phyloP scores from a whole-genome alignment of 768 basidiomycete species.

The Panellus pusillus region DNA sequence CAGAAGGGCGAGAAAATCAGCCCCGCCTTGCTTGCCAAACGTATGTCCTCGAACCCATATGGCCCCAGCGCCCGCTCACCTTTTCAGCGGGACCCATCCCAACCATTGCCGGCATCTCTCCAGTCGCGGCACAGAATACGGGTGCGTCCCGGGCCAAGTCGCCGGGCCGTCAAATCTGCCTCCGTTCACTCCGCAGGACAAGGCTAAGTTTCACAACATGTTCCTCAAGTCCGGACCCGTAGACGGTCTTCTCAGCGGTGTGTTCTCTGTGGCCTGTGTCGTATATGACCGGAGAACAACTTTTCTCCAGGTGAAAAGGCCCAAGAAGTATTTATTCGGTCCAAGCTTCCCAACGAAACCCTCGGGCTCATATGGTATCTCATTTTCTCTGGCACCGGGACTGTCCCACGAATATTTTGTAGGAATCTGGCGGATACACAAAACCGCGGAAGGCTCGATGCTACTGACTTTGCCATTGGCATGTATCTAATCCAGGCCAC shows the following conservation, averaged over 20 bases:
- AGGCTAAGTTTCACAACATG: conserved; percentile 76
- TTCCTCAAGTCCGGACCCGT: conserved; percentile 72
- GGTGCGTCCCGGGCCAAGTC: conserved; percentile 55
- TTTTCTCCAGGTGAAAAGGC: conserved; percentile 73
- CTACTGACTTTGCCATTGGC: conserved; percentile 89
- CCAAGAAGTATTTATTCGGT: conserved; percentile 87
- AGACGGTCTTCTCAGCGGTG: conserved; percentile 79
- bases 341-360: conserved; percentile 81
- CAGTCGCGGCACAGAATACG: conserved; percentile 57
- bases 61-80: conserved; percentile 8
- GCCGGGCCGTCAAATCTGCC: conserved; percentile 60
- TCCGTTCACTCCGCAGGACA: conserved; percentile 75
- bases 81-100: conserved; percentile 78
- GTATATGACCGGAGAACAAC: background rate
- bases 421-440: conserved; percentile 97
- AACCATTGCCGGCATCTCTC: conserved; percentile 69
- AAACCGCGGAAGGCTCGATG: conserved; percentile 84
- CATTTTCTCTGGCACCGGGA: conserved; percentile 1
- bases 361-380: conserved; percentile 90
- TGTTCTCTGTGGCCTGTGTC: conserved; percentile 22
- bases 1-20: conserved; percentile 79
- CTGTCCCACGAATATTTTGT: conserved; percentile 3
- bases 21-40: conserved; percentile 61
- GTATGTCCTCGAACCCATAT: conserved; percentile 46
- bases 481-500: conserved; percentile 96